Evolutionary conservation across 441 rosid species (phyloP), one percentile per base, ranked within the genome.

Genomic region (Macaranga tanarius): DNA sequence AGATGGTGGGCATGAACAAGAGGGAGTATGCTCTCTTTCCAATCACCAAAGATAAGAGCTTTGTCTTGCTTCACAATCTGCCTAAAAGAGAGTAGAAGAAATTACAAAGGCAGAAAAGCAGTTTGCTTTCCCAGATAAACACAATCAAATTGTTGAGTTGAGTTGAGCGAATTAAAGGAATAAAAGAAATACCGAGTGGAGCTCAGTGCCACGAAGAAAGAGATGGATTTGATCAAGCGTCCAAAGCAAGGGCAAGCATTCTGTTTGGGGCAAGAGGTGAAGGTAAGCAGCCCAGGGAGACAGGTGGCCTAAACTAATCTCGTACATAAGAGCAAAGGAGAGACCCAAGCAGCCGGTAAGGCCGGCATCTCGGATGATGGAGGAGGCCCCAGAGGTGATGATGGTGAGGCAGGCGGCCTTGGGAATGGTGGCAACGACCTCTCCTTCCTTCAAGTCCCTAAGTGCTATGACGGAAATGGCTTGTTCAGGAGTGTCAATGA

Each of bases 241-340:
- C 97, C 98, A 94, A 60, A 89, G 82, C 31, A 87, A 75, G 19
- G 97, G 96, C 81, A 93, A 69, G 73, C 76, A 79, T 62, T 90
- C 93, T 58, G 72, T 82, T 5, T 77, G 38, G 55, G 97, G 97
- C 72, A 94, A 80, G 70, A 90, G 80, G 83, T 87, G 92, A 12
- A 90, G 88, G 62, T 90, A 93, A 0, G 90, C 86, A 68, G 89
- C 84, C 98, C 98, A 93, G 8, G 88, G 88, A 15, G 98, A 93
- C 15, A 68, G 73, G 57, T 81, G 77, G 1, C 86, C 90, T 48
- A 92, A 83, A 88, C 93, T 86, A 76, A 62, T 84, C 85, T 93
- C 98, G 72, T 85, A 92, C 98, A 93, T 92, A 13, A 93, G 9
- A 42, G 98, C 95, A 2, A 92, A 82, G 0, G 97, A 78, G 20